Evolutionary conservation across 176 grass and related monocot genomes (phyloP).

Genomic region (Phyllostachys edulis): DNA sequence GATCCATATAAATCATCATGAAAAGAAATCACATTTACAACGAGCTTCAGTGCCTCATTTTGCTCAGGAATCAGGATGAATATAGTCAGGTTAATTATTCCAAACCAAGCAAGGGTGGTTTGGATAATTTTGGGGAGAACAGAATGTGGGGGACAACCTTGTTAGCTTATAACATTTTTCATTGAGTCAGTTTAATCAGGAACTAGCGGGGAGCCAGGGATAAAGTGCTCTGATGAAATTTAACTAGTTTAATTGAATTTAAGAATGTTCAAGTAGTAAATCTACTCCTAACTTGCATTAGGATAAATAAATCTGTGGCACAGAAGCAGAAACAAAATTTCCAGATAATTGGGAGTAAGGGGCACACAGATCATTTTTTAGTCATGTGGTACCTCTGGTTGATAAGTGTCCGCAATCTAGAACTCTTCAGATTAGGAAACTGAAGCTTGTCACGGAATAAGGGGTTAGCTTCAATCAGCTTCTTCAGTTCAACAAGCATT

Average conservation of each 20-base stretch:
- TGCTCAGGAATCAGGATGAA: background rate
- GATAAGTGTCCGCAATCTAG: slow-evolving; percentile 92
- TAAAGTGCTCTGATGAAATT: background rate
- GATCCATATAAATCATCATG: background rate
- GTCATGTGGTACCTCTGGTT: slow-evolving; percentile 76
- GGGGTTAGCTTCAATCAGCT: slow-evolving; percentile 96
- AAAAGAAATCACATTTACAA: slow-evolving; percentile 2
- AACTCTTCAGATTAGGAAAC: slow-evolving; percentile 91
- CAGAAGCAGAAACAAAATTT: slow-evolving; percentile 17
- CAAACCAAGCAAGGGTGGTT: background rate
- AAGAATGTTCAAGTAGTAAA: background rate
- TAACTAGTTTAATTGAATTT: background rate
- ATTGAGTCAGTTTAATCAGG: background rate
- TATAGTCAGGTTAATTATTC: background rate
- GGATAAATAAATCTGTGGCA: background rate
- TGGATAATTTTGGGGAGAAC: background rate
- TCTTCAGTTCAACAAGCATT: slow-evolving; percentile 98
- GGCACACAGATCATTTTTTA: background rate
- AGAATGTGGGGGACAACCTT: background rate
- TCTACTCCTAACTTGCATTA: background rate
- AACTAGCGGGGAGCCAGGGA: background rate
- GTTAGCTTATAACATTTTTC: background rate
- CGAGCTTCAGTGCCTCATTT: background rate
- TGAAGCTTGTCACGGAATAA: slow-evolving; percentile 97
- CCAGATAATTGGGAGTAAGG: background rate